Evolutionary conservation across 1,284 basidiomycete genomes (phyloP), one percentile per base, ranked within the genome.

Genomic region (Cryptococcus sp.): DNA sequence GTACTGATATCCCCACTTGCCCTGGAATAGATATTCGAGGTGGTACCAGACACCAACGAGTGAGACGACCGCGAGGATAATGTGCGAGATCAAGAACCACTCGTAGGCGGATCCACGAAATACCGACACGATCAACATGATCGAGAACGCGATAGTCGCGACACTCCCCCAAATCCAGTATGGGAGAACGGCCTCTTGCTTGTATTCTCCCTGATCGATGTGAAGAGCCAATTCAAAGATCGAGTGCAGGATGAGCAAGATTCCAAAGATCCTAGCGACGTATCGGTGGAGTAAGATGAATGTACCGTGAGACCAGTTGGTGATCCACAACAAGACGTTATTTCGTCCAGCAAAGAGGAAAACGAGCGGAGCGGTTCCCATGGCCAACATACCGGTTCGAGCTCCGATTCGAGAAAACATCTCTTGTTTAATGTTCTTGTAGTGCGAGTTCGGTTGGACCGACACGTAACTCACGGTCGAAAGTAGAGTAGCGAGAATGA

Each of bases 221-320:
- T 41, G 19, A 7, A 7, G 14, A 9, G 19, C 19, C 14, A 41
- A 21, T 21, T 41, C 39, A 19, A 41, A 9, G 9, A 41, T 14
- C 11, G 39, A 41, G 18, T 41, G 39, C 9, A 41, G 39, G 39
- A 41, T 41, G 39, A 41, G 11, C 18, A 13, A 19, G 18, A 41
- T 41, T 7, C 39, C 39, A 19, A 41, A 41, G 9, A 41, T 10
- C 9, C 39, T 10, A 19, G 39, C 64, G 9, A 75, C 58, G 67
- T 67, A 71, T 9, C 71, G 62, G 34, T 75, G 73, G 25, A 64
- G 66, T 1, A 73, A 55, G 53, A 73, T 68, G 23, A 64, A 49
- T 9, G 60, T 65, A 31, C 63, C 59, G 57, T 69, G 71, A 32
- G 52, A 21, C 32, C 66, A 49, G 2, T 67, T 60, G 0, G 62